Base-by-base conservation (phyloP, 768 basidiomycete species). In the Termitomyces sp. region DNA sequence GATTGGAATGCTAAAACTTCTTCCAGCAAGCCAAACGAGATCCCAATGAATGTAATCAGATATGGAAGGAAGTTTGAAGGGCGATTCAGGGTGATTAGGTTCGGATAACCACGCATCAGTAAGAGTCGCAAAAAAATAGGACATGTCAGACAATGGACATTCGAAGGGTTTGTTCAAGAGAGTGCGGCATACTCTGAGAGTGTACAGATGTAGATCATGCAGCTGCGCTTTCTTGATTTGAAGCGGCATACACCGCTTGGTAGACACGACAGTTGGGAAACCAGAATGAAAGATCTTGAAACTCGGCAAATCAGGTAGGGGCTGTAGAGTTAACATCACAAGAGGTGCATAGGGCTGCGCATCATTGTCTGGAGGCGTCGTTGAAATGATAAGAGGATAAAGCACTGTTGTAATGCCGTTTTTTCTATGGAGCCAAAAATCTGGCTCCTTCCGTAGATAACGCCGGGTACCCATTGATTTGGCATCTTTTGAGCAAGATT, bases 111-210 rank as follows among this genome's bases (percentile, higher is more conserved):
- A 84, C 3, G 62, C 55, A 2, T 63, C 8, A 18, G 66, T 63
- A 40, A 92, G 72, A 6, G 92, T 89, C 11, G 85, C 84, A 61
- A 90, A 72, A 63, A 91, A 83, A 65, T 86, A 92, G 16, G 78
- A 68, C 74, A 85, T 82, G 18, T 80, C 69, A 44, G 83, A 78
- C 50, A 76, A 54, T 8, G 75, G 52, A 67, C 85, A 86, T n/a
- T 71, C 70, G 35, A 88, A 76, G 1, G 85, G 78, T 65, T 90
- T 92, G 71, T 91, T 92, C 62, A 79, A 72, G 11, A 88, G 71
- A 8, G 81, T 71, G 52, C 87, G 82, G 62, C 77, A 84, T 18
- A 90, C 53, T 56, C 88, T 78, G 18, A 85, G 55, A 2, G 90
- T 90, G 66, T 87, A 94, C 14, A 68, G 67, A 60, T 84, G 76